Percentiles rank a stretch among this genome's conserved stretches.
These are phyloP conservation scores for Teunomyces pallodes DNA, from an alignment of 805 yeast genomes.

Conservation along the genomic window DNA sequence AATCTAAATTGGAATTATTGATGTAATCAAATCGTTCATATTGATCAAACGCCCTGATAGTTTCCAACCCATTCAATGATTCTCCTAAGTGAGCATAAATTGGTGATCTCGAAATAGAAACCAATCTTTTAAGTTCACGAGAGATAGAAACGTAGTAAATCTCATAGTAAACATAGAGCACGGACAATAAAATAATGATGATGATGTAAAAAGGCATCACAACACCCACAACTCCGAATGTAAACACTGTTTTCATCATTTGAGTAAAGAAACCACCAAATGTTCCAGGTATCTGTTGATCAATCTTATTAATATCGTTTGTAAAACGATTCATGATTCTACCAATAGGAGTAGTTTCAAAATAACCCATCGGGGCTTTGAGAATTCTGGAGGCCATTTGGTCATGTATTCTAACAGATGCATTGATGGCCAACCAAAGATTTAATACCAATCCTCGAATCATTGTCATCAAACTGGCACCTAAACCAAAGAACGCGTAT, in stretches of 20 bases:
- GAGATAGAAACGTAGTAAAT: slow-evolving; percentile 25
- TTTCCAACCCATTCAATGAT: slow-evolving; percentile 27
- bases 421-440: slow-evolving; percentile 20
- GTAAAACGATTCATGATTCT: slow-evolving; percentile 29
- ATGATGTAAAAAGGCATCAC: slow-evolving; percentile 24
- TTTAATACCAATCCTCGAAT: slow-evolving; percentile 18
- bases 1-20: slow-evolving; percentile 21
- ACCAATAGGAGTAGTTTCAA: slow-evolving; percentile 30
- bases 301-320: slow-evolving; percentile 24
- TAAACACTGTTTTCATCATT: slow-evolving; percentile 16
- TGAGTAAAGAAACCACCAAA: slow-evolving; percentile 16
- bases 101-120: slow-evolving; percentile 24
- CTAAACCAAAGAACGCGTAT: slow-evolving; percentile 15
- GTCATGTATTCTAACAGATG: slow-evolving; percentile 23
- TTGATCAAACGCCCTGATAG: slow-evolving; percentile 25
- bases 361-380: slow-evolving; percentile 28
- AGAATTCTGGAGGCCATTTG: slow-evolving; percentile 24
- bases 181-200: slow-evolving; percentile 16
- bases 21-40: slow-evolving; percentile 20
- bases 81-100: slow-evolving; percentile 29
- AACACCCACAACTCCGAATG: slow-evolving; percentile 21
- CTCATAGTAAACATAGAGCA: slow-evolving; percentile 23
- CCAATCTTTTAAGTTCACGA: slow-evolving; percentile 26
- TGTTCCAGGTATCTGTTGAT: slow-evolving; percentile 20
- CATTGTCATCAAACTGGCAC: slow-evolving; percentile 14